Conservation (phyloP, 2,329 filamentous ascomycete species). For the Diaporthe capsici region DNA sequence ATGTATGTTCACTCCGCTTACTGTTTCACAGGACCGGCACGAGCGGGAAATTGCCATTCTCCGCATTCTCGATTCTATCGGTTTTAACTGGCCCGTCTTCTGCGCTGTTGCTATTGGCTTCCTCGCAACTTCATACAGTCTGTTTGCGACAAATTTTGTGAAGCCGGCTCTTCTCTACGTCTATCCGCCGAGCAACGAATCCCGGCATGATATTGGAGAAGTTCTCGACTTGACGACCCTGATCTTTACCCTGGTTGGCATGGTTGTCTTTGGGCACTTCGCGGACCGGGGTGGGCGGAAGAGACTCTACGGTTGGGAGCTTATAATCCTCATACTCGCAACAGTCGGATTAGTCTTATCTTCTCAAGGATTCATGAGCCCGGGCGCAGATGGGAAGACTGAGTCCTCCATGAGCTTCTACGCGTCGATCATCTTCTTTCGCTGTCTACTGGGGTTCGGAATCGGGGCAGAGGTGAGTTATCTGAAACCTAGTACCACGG, state of each 20-base stretch:
- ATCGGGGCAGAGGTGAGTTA: slow-evolving; percentile 48
- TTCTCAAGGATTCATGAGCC: slow-evolving; percentile 39
- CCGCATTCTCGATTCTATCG: slow-evolving; percentile 41
- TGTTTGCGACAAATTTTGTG: slow-evolving; percentile 49
- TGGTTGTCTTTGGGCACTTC: slow-evolving; percentile 39
- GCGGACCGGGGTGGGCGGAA: slow-evolving; percentile 42
- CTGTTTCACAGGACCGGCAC: slow-evolving; percentile 10
- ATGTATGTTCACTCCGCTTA: neutral
- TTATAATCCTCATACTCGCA: slow-evolving; percentile 38
- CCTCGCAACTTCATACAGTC: slow-evolving; percentile 49
- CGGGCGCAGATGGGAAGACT: neutral
- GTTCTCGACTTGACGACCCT: slow-evolving; percentile 39
- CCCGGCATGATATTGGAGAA: slow-evolving; percentile 20
- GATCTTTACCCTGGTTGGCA: slow-evolving; percentile 37
- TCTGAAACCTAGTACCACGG: neutral
- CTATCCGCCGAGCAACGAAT: slow-evolving; percentile 41
- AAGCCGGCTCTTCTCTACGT: slow-evolving; percentile 47
- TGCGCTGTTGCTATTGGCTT: slow-evolving; percentile 48
- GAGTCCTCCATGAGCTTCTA: slow-evolving; percentile 47
- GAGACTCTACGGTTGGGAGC: slow-evolving; percentile 41
- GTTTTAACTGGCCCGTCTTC: slow-evolving; percentile 48
- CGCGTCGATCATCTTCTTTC: slow-evolving; percentile 45
- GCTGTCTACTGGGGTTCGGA: slow-evolving; percentile 46
- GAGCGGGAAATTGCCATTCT: slow-evolving; percentile 38
- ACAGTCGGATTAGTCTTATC: slow-evolving; percentile 41